A percentile compares a stretch with the other conserved stretches of the same genome.
phyloP scores from a whole-genome alignment of 768 basidiomycete genomes.

The Leccinum incarnatum region DNA sequence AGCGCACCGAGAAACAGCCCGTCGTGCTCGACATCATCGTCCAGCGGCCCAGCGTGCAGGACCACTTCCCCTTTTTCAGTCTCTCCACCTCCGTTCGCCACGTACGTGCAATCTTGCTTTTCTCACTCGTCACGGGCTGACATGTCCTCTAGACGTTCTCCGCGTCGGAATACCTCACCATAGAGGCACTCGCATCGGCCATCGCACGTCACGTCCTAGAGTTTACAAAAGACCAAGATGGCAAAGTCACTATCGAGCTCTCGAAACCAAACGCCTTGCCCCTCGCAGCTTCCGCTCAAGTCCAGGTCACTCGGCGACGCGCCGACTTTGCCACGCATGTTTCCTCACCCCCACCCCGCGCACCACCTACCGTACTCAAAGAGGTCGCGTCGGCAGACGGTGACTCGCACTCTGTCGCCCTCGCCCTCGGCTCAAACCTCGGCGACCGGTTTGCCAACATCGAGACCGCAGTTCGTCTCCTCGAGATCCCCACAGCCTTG shows the following conservation, averaged over 20 bases:
- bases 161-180: constrained; percentile 52
- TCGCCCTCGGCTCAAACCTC: constrained; percentile 89
- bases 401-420: constrained; percentile 43
- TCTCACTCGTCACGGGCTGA: neutral
- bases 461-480: constrained; percentile 66
- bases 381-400: neutral
- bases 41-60: neutral
- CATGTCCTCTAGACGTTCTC: constrained; percentile 41
- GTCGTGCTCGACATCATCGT: constrained; percentile 53
- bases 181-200: constrained; percentile 67
- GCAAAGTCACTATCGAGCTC: constrained; percentile 49
- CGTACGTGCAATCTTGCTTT: neutral
- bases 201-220: constrained; percentile 49
- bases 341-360: neutral
- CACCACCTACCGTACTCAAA: too few relatives aligned
- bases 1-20: constrained; percentile 62
- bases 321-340: constrained; percentile 33
- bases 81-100: constrained; percentile 35
- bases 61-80: constrained; percentile 11
- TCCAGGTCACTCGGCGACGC: constrained; percentile 52
- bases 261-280: constrained; percentile 72
- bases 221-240: constrained; percentile 17
- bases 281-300: constrained; percentile 61
- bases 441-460: constrained; percentile 86
- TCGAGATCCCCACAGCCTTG: constrained; percentile 50